Base-by-base conservation (phyloP, 805 yeast species). In the Wickerhamomyces mucosus region DNA sequence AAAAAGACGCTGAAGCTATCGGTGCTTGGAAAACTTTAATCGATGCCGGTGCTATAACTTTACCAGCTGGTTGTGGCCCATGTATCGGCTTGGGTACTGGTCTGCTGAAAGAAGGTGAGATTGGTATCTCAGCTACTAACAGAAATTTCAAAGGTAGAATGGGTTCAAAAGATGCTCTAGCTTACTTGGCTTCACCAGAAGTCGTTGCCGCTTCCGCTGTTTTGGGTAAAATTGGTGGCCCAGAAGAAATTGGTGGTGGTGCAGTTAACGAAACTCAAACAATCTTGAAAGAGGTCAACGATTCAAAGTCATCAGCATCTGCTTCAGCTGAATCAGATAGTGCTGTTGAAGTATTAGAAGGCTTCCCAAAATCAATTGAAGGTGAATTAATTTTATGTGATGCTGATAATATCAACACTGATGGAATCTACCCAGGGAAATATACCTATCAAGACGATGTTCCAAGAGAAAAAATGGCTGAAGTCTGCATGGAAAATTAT, bases 41-140 rank as follows among this genome's bases (percentile, higher is more conserved):
- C 29, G 89, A 78, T 34, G 95, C 97, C 8, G 99, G 99, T 32
- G 94, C 96, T 37, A 82, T 64, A 46, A 84, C 96, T 21, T 72
- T 92, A 46, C 97, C 97, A 15, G 95, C 98, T 12, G 99, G 99
- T 15, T 92, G 99, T 64, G 99, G 99, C 28, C 99, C 99, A 16
- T 92, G 99, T 65, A 92, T 92, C 52, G 99, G 99, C 22, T 66
- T 92, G 34, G 99, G 99, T 34, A 69, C 94, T 18, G 99, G 99
- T 30, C 65, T 92, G 42, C 65, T 92, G 44, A 78, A 92, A 59
- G 89, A 84, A 21, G 98, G 98, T 27, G 97, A 92, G 59, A 94
- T 92, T 37, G 98, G 99, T 42, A 92, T 92, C 49, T 83, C 95
- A 42, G 98, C 98, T 36, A 92, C 98, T 7, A 92, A 92, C 66